Conservation (phyloP, 1,139 yeast species). For the Saccharomyces pastorianus region DNA sequence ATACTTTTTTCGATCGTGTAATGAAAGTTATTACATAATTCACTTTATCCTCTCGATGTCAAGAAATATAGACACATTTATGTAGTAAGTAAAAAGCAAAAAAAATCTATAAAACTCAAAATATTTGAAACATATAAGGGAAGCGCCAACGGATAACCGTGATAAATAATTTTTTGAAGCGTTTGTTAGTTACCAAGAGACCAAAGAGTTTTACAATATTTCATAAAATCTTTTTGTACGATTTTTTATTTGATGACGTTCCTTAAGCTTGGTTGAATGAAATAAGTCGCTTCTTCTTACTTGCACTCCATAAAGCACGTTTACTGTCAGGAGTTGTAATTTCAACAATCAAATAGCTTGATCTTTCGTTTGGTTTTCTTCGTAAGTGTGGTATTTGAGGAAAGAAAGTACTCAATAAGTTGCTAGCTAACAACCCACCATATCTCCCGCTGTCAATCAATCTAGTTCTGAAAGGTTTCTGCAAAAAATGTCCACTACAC, state of each 20-base stretch:
- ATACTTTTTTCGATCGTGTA: slow-evolving; percentile 71
- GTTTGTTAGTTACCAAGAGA: background rate
- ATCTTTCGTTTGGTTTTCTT: background rate
- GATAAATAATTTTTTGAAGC: too few species aligned
- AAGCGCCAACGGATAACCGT: too few species aligned
- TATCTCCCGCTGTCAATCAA: background rate
- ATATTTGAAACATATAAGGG: too few species aligned
- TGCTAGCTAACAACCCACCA: too few species aligned
- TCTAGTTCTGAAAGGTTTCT: background rate
- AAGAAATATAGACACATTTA: background rate
- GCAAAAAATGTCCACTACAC: slow-evolving; percentile 6
- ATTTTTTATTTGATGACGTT: background rate
- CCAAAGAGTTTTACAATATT: background rate
- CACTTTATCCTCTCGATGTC: too few species aligned
- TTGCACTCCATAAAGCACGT: background rate
- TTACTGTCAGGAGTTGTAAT: background rate
- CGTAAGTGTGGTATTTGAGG: background rate
- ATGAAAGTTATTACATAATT: slow-evolving; percentile 43
- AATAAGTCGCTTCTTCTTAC: background rate
- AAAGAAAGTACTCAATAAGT: background rate
- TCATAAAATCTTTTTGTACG: background rate
- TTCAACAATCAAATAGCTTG: background rate
- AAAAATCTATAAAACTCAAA: background rate
- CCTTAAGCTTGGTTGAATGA: background rate
- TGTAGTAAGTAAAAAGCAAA: background rate